Base-by-base conservation (phyloP, 1,139 yeast genomes). In the Blastobotrys arbuscula region DNA sequence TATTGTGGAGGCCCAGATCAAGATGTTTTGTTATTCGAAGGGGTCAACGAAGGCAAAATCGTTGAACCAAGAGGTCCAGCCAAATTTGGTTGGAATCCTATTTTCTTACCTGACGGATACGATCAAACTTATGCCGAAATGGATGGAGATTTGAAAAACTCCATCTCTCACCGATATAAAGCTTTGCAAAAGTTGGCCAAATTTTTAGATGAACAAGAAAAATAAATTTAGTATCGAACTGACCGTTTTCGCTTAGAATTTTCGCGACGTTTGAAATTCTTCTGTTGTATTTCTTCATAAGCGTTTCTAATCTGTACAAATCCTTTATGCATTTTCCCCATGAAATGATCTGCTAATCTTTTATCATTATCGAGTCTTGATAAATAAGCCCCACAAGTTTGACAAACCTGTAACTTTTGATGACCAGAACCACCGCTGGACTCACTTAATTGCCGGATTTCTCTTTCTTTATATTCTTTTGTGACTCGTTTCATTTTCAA, bases 1-100 rank as follows among this genome's bases (percentile, higher is more conserved):
- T 92, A 78, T 71, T 83, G 95, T 61, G 88, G 76, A 51, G 94
- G 92, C 0, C 89, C 95, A 1, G 95, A 82, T 10, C 50, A 72
- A 36, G 82, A 79, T 50, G 90, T 84, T 12, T 65, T 76, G 55
- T 70, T 89, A 49, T 90, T 92, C 68, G 95, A 87, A 65, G 99
- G 98, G 3, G 68, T 81, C 39, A 87, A 95, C 2, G 72, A 77
- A 16, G 99, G 99, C 12, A 67, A 61, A 9, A 89, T 94, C 58
- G 97, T 90, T 3, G 58, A 68, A 49, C 77, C 88, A 49, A 70
- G 95, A 57, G 96, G 97, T 2, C 82, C 86, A 21, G 75, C 80
- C 21, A 77, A 78, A 53, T 94, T 94, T 64, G 98, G 99, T 2
- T 94, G 97, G 96, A 97, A 92, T 68, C 82, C 96, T 6, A 72